Evolutionary conservation across 1,284 basidiomycete genomes (phyloP), one percentile per base, ranked within the genome.

Genomic region (Inonotus hispidus): DNA sequence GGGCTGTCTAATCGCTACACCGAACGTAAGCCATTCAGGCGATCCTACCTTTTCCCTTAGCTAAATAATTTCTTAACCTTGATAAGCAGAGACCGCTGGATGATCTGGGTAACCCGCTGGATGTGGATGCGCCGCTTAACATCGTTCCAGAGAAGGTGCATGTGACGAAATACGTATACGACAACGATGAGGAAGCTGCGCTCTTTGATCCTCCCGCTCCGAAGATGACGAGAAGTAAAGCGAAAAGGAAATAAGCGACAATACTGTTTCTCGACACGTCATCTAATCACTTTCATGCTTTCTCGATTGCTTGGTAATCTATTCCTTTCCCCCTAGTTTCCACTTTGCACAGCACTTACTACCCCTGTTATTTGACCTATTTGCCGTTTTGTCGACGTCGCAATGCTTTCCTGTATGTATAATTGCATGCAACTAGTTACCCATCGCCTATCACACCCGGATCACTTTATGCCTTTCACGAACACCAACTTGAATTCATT

Each of bases 151-250:
- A 90, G 69, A 83, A 83, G 63, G 75, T 95, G 38, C 74, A 83
- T 47, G 86, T 94, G 38, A 88, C 90, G 74, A 92, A 85, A 66
- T 89, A 87, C 69, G 84, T 93, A 38, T 94, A 93, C 66, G 91
- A 93, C 64, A 85, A 86, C 62, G 91, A 93, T 66, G 72, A 71
- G 41, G 68, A 68, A 45, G 73, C 72, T 19, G 70, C 72, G 53
- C 52, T 56, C n/a, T 25, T 56, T n/a, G 39, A 47, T 32, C 63
- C 64, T 53, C 47, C 38, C 46, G 65, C 73, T 29, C 69, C 75
- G 14, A 85, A 82, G 71, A 75, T 74, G 60, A 87, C 85, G 37
- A 70, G 77, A 61, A 77, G 74, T 46, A 80, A 72, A 66, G 69
- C 72, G 59, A 81, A 73, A 73, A 81, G 74, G 64, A 78, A 71